Conservation (phyloP, 305 asterid genomes). For the Plantago coronopus region DNA sequence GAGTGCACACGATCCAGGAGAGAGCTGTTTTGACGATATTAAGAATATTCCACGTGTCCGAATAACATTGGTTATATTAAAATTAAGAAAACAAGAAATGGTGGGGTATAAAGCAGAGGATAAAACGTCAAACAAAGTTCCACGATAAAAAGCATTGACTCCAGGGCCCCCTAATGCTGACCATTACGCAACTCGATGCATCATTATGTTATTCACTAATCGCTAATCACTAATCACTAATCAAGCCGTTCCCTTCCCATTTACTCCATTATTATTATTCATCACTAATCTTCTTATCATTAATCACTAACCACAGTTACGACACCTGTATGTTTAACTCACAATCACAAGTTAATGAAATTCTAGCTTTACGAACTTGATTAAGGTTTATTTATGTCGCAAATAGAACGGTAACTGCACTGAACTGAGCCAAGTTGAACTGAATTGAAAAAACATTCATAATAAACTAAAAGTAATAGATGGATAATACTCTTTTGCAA, state of each 20-base stretch:
- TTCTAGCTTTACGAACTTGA: no score
- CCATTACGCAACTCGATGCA: slow-evolving; percentile 24
- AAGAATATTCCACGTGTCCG: slow-evolving; percentile 30
- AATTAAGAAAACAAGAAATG: slow-evolving; percentile 21
- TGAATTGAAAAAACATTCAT: no score
- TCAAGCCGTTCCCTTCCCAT: neutral
- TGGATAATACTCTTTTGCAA: no score
- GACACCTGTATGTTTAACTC: no score
- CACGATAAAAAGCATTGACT: slow-evolving; percentile 51
- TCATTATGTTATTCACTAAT: slow-evolving; percentile 12
- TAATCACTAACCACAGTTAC: no score
- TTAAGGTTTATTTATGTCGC: no score
- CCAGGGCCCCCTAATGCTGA: slow-evolving; percentile 32
- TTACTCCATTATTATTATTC: neutral
- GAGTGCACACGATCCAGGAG: slow-evolving; percentile 7
- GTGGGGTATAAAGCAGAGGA: slow-evolving; percentile 6
- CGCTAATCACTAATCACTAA: slow-evolving; percentile 2
- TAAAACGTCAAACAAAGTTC: slow-evolving; percentile 48
- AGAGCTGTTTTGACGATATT: slow-evolving; percentile 5
- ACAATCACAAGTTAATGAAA: no score
- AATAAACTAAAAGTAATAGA: no score
- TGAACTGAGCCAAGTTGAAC: no score
- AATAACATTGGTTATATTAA: slow-evolving; percentile 40
- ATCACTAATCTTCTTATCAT: no score
- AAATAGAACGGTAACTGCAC: no score